A percentile compares a stretch with the other conserved stretches of the same genome.
These are phyloP conservation scores for Aureobasidium zeae DNA, from an alignment of 2,329 filamentous ascomycete genomes.

Conservation along the genomic window DNA sequence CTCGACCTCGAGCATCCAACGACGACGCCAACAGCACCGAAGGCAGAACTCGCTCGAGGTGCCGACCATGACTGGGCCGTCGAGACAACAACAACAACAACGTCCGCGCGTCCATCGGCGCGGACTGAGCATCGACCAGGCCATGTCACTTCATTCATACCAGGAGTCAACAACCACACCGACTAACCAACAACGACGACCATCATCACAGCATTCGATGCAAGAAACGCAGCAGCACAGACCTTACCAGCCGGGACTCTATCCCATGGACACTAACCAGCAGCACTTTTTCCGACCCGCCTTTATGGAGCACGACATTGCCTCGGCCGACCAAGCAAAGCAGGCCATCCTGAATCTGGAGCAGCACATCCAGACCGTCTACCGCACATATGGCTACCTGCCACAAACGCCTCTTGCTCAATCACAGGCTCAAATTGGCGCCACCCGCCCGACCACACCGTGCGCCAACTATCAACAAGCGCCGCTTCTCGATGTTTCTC, in stretches of 20 bases:
- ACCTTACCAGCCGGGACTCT: conserved; percentile 65
- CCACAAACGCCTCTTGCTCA: conserved; percentile 8
- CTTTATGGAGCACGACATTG: conserved; percentile 19
- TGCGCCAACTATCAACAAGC: conserved; percentile 1
- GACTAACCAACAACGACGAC: conserved; percentile 51
- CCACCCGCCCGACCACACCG: conserved; percentile 16
- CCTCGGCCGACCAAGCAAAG: conserved; percentile 19
- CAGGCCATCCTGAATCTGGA: conserved; percentile 32
- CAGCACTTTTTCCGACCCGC: conserved; percentile 21
- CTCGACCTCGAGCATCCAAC: conserved; percentile 61
- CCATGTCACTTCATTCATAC: conserved; percentile 29
- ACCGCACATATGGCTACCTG: conserved; percentile 34
- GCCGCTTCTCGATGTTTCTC: conserved; percentile 43
- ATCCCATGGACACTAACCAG: conserved; percentile 37
- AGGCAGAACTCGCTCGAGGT: conserved; percentile 82
- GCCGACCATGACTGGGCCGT: conserved; percentile 52
- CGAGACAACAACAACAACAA: conserved; percentile 38
- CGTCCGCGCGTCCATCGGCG: conserved; percentile 55
- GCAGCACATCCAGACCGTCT: conserved; percentile 36
- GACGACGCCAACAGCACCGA: conserved; percentile 66
- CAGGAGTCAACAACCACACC: conserved; percentile 42
- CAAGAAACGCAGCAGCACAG: conserved; percentile 86
- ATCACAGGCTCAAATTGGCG: conserved; percentile 19
- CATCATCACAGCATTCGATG: conserved; percentile 72
- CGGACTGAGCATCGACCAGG: conserved; percentile 76